Percentiles rank a stretch among this genome's conserved stretches.
Conservation (phyloP, 768 basidiomycete genomes). For the Pholiota conissans region DNA sequence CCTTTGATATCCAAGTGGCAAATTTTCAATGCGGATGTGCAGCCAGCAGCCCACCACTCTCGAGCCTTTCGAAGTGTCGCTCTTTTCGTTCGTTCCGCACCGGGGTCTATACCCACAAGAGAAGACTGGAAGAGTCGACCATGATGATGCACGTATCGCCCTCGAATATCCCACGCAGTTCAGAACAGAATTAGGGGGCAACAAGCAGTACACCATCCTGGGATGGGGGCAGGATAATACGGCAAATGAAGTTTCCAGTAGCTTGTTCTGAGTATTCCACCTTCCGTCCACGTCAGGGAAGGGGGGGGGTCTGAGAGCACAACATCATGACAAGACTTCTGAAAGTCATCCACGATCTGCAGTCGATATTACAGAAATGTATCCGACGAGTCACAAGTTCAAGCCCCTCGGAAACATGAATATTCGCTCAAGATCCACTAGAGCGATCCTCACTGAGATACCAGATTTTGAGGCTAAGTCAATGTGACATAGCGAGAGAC, state of each 20-base stretch:
- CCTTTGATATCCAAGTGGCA: no score
- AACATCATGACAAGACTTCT: neutral
- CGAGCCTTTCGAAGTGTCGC: no score
- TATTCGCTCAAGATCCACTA: neutral
- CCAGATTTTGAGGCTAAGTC: neutral
- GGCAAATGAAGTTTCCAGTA: neutral
- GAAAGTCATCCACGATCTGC: neutral
- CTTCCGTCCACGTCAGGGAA: neutral
- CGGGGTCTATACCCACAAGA: slow-evolving; percentile 10
- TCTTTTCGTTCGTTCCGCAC: slow-evolving; percentile 13
- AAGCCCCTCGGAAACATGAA: neutral
- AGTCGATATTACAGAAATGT: no score
- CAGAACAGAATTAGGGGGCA: neutral
- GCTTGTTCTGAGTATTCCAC: neutral
- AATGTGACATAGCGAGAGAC: neutral
- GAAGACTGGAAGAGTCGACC: slow-evolving; percentile 13
- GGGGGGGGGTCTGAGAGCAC: neutral
- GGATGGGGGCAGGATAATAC: neutral
- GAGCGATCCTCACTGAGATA: neutral
- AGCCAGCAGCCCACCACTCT: no score
- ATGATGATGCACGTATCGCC: slow-evolving; percentile 6
- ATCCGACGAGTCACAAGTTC: slow-evolving; percentile 4
- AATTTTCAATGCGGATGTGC: no score
- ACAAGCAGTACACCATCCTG: neutral
- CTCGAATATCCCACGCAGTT: slow-evolving; percentile 8